Evolutionary conservation across 1,284 basidiomycete genomes (phyloP), one percentile per base, ranked within the genome.

Genomic region (Fomitopsis betulina): DNA sequence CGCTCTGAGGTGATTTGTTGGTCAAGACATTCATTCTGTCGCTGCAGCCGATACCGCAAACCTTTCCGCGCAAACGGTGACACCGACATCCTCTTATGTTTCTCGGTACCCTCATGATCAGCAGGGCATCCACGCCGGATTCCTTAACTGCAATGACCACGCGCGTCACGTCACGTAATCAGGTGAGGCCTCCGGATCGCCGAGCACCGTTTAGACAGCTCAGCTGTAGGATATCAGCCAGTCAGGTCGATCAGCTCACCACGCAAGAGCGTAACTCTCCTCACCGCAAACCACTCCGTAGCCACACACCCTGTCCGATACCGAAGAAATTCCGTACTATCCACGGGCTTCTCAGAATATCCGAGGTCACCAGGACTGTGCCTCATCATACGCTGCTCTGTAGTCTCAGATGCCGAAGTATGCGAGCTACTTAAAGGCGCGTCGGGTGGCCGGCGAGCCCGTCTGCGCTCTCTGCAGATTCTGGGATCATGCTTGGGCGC

Each of bases 131-230:
- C 12, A 37, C 13, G 5, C 5, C 5, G 35, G 13, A 6, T 37
- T 35, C 35, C 3, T 12, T 12, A 12, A 37, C 35, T 37, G 35
- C n/a, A 37, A 37, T 12, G 35, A 12, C 35, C 35, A 15, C n/a
- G 21, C 50, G 39, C 54, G 58, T 59, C 49, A 53, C 40, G 39
- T 55, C 58, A 53, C 50, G n/a, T 23, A 30, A 50, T 56, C 58
- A 59, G 54, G 58, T 59, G 58, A 59, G 32, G 53, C 43, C 21
- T 39, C 58, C 58, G 58, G 58, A 27, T 54, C 58, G 58, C 54
- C 39, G 13, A 23, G n/a, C 32, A 23, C 33, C 30, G 32, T 45
- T 21, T 19, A 17, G 15, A 54, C 6, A 23, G 32, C 5, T 4
- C 25, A 25, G 19, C 19, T 3, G 43, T 6, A 23, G 43, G 5